A percentile compares a stretch with the other conserved stretches of the same genome.
phyloP scores from a whole-genome alignment of 192 early-diverging fungal genomes.

The Geranomyces michiganensis region DNA sequence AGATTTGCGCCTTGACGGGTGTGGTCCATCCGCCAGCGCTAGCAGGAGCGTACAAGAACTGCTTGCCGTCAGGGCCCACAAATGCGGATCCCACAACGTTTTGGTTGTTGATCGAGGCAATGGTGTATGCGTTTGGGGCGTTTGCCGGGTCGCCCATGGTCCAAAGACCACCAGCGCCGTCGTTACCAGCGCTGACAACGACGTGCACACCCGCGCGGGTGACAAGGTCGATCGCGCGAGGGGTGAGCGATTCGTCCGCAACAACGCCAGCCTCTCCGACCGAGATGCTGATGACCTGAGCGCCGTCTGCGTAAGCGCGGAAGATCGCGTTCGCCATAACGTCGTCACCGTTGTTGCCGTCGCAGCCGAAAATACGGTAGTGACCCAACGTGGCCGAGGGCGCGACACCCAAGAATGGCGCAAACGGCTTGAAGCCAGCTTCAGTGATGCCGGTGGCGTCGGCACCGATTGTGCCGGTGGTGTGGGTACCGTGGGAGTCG shows the following conservation, averaged over 20 bases:
- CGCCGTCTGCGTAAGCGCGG: conserved; percentile 66
- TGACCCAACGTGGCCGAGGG: conserved; percentile 77
- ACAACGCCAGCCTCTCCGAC: conserved; percentile 66
- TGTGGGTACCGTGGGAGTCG: conserved; percentile 54
- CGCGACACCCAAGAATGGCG: conserved; percentile 68
- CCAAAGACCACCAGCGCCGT: conserved; percentile 63
- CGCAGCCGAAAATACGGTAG: conserved; percentile 82
- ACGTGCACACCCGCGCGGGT: conserved; percentile 43
- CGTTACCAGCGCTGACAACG: conserved; percentile 75
- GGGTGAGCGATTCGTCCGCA: conserved; percentile 63
- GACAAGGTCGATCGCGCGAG: conserved; percentile 60
- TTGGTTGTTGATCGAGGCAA: conserved; percentile 31
- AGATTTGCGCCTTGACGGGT: conserved; percentile 9
- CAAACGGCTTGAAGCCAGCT: conserved; percentile 10
- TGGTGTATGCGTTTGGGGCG: conserved; percentile 33
- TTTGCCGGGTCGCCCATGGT: conserved; percentile 42
- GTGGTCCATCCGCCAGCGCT: conserved; percentile 11
- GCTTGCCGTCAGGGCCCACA: not conserved
- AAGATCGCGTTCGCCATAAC: conserved; percentile 78
- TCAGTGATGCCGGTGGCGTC: conserved; percentile 32
- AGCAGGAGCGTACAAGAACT: conserved; percentile 10
- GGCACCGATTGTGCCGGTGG: conserved; percentile 52
- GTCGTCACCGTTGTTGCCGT: conserved; percentile 59
- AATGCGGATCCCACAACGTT: not conserved
- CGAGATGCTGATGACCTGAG: conserved; percentile 85